Conservation (phyloP, 192 early-diverging fungal genomes). For the Coemansia sp. region DNA sequence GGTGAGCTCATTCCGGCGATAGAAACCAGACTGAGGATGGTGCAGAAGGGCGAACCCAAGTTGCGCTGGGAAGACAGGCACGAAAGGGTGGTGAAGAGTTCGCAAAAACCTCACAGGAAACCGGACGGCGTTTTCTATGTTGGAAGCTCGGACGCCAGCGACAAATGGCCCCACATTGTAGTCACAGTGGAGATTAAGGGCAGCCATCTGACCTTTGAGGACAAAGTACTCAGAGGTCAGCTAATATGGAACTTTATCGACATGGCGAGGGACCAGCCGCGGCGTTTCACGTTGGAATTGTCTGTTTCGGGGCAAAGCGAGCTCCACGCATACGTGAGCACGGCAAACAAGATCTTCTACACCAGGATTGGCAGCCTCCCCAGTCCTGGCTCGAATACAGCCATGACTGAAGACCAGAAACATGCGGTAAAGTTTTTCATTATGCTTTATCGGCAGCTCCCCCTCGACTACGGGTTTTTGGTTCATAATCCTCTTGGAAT, state of each 20-base stretch:
- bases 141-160: neutral
- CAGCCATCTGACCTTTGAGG: neutral
- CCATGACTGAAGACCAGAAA: neutral
- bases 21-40: neutral
- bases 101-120: neutral
- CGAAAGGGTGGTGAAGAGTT: neutral
- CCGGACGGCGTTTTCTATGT: slow-evolving; percentile 1
- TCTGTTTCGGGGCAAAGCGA: neutral
- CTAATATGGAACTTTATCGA: neutral
- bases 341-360: neutral
- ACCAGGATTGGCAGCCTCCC: neutral
- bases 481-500: neutral
- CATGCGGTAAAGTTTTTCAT: neutral
- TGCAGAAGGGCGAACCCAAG: neutral
- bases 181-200: neutral
- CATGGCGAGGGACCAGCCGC: slow-evolving; percentile 9
- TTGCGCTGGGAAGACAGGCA: slow-evolving; percentile 2
- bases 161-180: neutral
- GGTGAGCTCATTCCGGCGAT: neutral
- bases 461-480: neutral
- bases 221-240: neutral
- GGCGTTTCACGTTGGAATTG: neutral
- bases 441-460: neutral
- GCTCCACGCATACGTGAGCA: neutral
- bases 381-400: neutral